Base-by-base conservation (phyloP, 2,329 filamentous ascomycete genomes). In the Pyrenophora seminiperda region DNA sequence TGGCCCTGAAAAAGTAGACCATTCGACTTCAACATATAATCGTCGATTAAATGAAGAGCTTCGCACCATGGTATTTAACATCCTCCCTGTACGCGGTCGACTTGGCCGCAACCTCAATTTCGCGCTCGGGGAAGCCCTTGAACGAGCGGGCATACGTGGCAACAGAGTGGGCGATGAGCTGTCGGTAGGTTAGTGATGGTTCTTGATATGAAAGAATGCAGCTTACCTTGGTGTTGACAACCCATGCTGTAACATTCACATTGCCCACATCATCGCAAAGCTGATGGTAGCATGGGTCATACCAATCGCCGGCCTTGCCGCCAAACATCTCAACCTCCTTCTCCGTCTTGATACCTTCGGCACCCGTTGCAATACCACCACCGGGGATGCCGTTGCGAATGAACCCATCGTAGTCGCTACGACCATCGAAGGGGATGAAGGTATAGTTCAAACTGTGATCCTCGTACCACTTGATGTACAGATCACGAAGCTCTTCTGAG, bases 401-500 rank as follows among this genome's bases (percentile, higher is more conserved):
- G 60, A 76, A 75, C 3, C 72, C 71, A 24, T 73, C 72, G 47
- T 76, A 76, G 56, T 76, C 73, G 42, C 66, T 71, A 37, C 73
- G 73, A 7, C 73, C 73, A 43, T 73, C 66, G 43, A 75, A 76
- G 7, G 66, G 71, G 48, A 73, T 75, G 34, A 73, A 68, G 2
- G 68, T 73, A 47, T 67, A 75, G 53, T 71, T 70, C 24, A 74
- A 52, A 4, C 66, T 68, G 24, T 73, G 62, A 22, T 66, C 56
- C 44, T 68, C 56, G 38, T 73, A 75, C 68, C 66, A 76, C 19
- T 65, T 61, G 42, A 74, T 67, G 58, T 75, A 75, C 43, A 74
- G 41, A 46, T 73, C 63, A 14, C 71, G 59, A 37, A 73, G 37
- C 48, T 74, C 65, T 33, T 73, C 71, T 0, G 70, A 73, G 1